Base-by-base conservation (phyloP, 805 yeast genomes). In the Ogataea trehalophila region DNA sequence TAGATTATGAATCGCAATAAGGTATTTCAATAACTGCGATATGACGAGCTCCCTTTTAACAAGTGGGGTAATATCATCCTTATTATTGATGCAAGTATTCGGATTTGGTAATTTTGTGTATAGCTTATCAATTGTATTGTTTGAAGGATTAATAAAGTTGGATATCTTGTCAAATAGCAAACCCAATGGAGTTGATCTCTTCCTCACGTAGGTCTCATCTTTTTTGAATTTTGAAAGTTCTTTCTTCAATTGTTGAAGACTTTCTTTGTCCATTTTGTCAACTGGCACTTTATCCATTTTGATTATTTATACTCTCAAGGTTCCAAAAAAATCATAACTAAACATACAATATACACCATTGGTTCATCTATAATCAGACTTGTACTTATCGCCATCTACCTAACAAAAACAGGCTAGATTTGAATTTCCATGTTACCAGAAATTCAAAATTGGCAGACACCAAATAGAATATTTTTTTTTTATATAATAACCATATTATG, bases 1-100 rank as follows among this genome's bases (percentile, higher is more conserved):
- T 2, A 66, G 48, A 5, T 51, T 41, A 53, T 77, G 80, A 20
- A 78, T 70, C 37, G 66, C 55, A 2, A 55, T 39, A n/a, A 80
- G 57, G 42, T 59, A 64, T 3, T 62, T 53, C 15, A 79, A 59
- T 5, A 77, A 57, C 33, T 54, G 54, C n/a, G 62, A 59, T 2
- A 76, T 60, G 6, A 73, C 73, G 2, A 33, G 42, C 18, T 38
- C 37, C 37, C 69, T 48, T 44, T 52, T 50, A 4, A 39, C 8
- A 11, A 41, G 11, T 53, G 33, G n/a, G 18, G 43, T 16, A 6
- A 15, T 20, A 16, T 39, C 40, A 2, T 14, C 42, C 22, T 13
- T 17, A 43, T 47, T 40, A 6, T 14, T 26, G 6, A 26, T 13
- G 13, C 11, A 33, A 1, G n/a, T 8, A 2, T 31, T 4, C 5